Evolutionary conservation across 805 yeast genomes (phyloP).

Genomic region (Barnettozyma sp.): DNA sequence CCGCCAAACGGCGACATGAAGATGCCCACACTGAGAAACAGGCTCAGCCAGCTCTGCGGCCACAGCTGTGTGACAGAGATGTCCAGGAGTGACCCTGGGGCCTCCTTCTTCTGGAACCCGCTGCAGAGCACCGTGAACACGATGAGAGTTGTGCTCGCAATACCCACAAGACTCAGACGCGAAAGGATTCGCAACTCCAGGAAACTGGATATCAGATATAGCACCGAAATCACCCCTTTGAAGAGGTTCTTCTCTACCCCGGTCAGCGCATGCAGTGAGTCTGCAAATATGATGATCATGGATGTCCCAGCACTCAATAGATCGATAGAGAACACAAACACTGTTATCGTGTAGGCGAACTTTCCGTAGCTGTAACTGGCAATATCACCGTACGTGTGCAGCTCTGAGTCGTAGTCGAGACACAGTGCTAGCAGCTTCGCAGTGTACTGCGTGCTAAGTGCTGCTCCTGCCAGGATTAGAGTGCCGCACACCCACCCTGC

Average conservation of each 20-base stretch:
- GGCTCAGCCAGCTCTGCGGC: conserved; percentile 31
- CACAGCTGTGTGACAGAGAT: conserved; percentile 39
- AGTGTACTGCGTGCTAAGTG: conserved; percentile 44
- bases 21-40: conserved; percentile 52
- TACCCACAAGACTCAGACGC: conserved; percentile 48
- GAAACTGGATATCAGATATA: conserved; percentile 43
- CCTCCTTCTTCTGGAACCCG: conserved; percentile 35
- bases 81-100: conserved; percentile 51
- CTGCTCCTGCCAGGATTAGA: conserved; percentile 35
- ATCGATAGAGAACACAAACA: conserved; percentile 47
- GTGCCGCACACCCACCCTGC: conserved; percentile 62
- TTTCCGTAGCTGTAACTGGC: conserved; percentile 45
- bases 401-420: conserved; percentile 31
- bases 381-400: conserved; percentile 54
- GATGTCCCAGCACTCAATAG: conserved; percentile 55
- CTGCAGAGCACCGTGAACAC: conserved; percentile 39
- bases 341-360: conserved; percentile 36
- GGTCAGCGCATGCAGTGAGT: conserved; percentile 49
- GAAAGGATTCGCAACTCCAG: conserved; percentile 51
- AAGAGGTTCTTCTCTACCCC: conserved; percentile 32
- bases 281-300: conserved; percentile 52
- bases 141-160: conserved; percentile 45
- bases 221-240: conserved; percentile 34
- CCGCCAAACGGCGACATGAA: conserved; percentile 80
- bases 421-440: conserved; percentile 50